Evolutionary conservation across 2,329 filamentous ascomycete species (phyloP), one percentile per base, ranked within the genome.

Genomic region (Arachnopeziza araneosa): DNA sequence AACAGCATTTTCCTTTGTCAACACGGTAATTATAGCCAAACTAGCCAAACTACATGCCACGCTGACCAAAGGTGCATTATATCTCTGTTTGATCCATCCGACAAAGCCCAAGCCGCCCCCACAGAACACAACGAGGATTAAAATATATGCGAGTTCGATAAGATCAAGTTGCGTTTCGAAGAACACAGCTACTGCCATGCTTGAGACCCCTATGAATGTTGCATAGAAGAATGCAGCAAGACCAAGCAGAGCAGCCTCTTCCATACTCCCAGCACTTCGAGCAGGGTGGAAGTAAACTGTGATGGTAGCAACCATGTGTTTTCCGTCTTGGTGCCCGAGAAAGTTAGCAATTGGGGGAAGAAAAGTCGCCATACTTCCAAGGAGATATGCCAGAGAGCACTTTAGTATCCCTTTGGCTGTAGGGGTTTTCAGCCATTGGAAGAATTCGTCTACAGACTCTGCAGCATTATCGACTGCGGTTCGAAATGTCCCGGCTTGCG

Each of bases 271-370:
- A 24, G 87, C 84, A 21, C 91, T 91, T 60, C 93, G 82, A 6
- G 91, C 90, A 4, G 93, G 92, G 73, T 97, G 92, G 70, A 97
- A 98, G 71, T 96, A 98, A 12, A 97, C 93, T 0, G 91, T 96
- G 60, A 97, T 85, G 1, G 93, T 97, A 32, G 92, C 92, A 56
- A 96, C 91, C 70, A 96, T 87, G 75, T 97, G 93, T 72, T 97
- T 97, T 55, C 91, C 91, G 75, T 96, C 93, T 70, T 92, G 89
- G 64, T 87, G 63, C 81, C 93, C 93, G 19, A 97, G 79, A 59
- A 92, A 83, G 8, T 80, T 77, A 19, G 91, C 87, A 59, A 96
- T 80, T 2, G 83, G 81, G 1, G 87, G 83, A 63, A 91, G 86
- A 68, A 96, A 95, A 0, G 93, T 97, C 44, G 88, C 91, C 74